These are phyloP conservation scores for Herpetospermum pedunculosum DNA, from an alignment of 306 rosid species.

Conservation along the genomic window DNA sequence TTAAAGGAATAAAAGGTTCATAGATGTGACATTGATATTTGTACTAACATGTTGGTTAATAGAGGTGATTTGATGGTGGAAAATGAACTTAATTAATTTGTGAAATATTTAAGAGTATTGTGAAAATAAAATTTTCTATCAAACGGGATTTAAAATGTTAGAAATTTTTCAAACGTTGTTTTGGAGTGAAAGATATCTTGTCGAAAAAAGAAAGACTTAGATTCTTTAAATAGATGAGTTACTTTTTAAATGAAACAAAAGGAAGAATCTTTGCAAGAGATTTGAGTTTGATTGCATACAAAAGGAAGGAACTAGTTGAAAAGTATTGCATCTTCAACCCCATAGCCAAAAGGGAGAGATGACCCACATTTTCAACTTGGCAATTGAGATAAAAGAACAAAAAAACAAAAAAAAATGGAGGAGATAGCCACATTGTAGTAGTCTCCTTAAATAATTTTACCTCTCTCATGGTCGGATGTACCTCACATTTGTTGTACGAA, in stretches of 20 bases:
- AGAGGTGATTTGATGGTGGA: too few relatives aligned
- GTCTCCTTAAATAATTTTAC: too few relatives aligned
- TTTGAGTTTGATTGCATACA: neutral
- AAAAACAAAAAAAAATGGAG: too few relatives aligned
- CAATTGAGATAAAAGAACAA: too few relatives aligned
- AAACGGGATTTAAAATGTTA: neutral
- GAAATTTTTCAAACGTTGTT: neutral
- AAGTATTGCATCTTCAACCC: neutral
- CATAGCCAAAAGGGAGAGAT: neutral
- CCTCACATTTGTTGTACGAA: too few relatives aligned
- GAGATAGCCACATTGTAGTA: too few relatives aligned
- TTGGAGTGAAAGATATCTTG: neutral
- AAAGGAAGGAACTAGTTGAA: neutral
- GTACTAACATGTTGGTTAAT: too few relatives aligned
- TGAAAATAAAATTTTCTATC: neutral
- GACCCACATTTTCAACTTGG: neutral
- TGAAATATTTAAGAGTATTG: neutral
- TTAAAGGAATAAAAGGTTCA: too few relatives aligned
- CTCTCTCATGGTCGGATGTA: too few relatives aligned
- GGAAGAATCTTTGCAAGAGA: neutral
- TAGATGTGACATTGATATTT: too few relatives aligned
- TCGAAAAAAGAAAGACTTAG: neutral
- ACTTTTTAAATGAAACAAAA: neutral
- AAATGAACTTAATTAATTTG: too few relatives aligned
- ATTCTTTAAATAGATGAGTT: neutral